Conservation (phyloP, 106 monocot species). For the Iris macrosiphon region DNA sequence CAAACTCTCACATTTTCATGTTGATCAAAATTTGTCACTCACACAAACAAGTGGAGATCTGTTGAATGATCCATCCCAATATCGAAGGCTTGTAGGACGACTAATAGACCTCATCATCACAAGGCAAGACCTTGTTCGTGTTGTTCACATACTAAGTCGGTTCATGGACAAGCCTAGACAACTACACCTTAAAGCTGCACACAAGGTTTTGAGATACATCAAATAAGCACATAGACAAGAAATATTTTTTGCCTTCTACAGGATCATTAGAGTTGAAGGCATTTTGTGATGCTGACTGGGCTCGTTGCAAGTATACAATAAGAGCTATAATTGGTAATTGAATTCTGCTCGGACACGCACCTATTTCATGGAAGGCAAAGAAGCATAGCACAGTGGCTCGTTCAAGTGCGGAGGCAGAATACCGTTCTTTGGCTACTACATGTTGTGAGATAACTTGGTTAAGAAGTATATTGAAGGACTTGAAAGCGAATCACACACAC, state of each 20-base stretch:
- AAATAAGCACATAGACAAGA: not conserved
- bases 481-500: too few relatives aligned
- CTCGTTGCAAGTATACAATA: too few relatives aligned
- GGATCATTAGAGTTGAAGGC: not conserved
- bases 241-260: not conserved
- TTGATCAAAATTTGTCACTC: not conserved
- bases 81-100: too few relatives aligned
- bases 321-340: not conserved
- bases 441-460: too few relatives aligned
- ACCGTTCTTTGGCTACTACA: too few relatives aligned
- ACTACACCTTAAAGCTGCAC: not conserved
- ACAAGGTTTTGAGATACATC: not conserved
- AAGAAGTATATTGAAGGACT: too few relatives aligned
- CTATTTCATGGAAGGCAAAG: slow-evolving; percentile 1
- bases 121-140: not conserved
- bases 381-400: not conserved
- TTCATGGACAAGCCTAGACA: not conserved
- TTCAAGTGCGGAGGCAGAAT: not conserved
- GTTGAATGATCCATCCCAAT: not conserved
- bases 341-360: not conserved
- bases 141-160: not conserved
- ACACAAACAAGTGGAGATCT: not conserved
- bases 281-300: slow-evolving; percentile 6
- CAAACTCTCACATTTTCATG: not conserved
- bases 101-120: not conserved